Evolutionary conservation across 306 rosid species (phyloP).

Genomic region (Alnus rubra): DNA sequence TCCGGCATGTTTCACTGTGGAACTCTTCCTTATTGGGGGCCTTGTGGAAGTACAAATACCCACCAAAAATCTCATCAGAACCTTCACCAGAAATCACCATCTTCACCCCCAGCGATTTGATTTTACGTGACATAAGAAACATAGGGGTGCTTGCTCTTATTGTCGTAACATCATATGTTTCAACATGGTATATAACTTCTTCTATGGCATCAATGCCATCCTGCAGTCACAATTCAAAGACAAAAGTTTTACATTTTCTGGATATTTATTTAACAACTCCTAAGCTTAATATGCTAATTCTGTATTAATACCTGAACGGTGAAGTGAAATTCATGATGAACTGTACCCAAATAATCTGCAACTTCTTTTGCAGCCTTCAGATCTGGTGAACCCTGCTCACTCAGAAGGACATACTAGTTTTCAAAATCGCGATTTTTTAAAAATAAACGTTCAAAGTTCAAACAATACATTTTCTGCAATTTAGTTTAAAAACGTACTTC

Average conservation of each 20-base stretch:
- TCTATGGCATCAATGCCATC: constrained; percentile 98
- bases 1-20: constrained; percentile 89
- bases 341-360: constrained; percentile 87
- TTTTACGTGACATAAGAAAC: constrained; percentile 95
- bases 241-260: constrained; percentile 5
- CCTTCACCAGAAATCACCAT: constrained; percentile 99
- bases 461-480: too few species aligned
- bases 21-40: constrained; percentile 98
- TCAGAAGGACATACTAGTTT: constrained; percentile 5
- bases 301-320: constrained; percentile 73
- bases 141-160: constrained; percentile 97
- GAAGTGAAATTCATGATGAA: constrained; percentile 83
- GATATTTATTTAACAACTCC: not conserved
- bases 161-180: constrained; percentile 94
- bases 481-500: too few species aligned
- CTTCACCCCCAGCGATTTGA: constrained; percentile 93
- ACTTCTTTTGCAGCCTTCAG: constrained; percentile 94
- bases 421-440: not conserved
- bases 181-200: constrained; percentile 89
- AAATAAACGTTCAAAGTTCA: too few species aligned
- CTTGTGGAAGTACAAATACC: constrained; percentile 94
- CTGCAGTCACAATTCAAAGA: constrained; percentile 33
- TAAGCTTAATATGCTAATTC: not conserved
- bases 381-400: constrained; percentile 91
- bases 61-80: constrained; percentile 94